Evolutionary conservation across 129 eudicot genomes (phyloP).

Genomic region (Pseudognaphalium luteoalbum): DNA sequence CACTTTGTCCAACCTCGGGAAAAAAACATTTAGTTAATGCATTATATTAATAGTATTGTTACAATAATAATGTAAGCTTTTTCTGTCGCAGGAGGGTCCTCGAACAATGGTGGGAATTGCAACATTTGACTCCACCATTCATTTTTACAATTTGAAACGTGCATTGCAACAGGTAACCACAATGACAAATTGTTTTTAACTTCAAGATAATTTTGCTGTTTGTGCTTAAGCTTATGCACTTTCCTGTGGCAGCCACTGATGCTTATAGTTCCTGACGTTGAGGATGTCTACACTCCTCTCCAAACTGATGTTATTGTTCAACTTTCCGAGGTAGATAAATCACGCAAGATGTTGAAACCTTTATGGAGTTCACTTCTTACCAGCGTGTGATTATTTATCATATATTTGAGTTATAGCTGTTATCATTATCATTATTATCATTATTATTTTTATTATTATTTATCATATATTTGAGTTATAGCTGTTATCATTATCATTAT

Average conservation of each 20-base stretch:
- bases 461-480: neutral
- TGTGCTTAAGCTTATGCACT: constrained; percentile 17
- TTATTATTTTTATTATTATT: too few relatives aligned
- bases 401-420: neutral
- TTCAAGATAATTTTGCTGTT: neutral
- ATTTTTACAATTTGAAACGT: constrained; percentile 93
- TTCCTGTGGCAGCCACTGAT: constrained; percentile 72
- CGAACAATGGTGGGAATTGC: constrained; percentile 94
- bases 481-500: neutral
- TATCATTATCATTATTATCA: neutral
- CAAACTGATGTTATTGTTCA: constrained; percentile 84
- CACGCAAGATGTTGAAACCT: neutral
- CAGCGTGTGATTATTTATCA: constrained; percentile 3
- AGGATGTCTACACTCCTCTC: constrained; percentile 96
- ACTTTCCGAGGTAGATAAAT: constrained; percentile 68
- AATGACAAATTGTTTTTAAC: neutral
- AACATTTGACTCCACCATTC: constrained; percentile 88
- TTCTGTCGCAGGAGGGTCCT: constrained; percentile 75
- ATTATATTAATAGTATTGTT: neutral
- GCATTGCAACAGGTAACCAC: constrained; percentile 79
- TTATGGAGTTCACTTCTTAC: constrained; percentile 7
- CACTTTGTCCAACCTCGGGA: neutral
- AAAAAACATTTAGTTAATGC: neutral
- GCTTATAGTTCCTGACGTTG: constrained; percentile 94
- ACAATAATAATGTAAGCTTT: neutral